These are phyloP conservation scores for Cornus kousa DNA, from an alignment of 148 eudicot species.

Conservation along the genomic window DNA sequence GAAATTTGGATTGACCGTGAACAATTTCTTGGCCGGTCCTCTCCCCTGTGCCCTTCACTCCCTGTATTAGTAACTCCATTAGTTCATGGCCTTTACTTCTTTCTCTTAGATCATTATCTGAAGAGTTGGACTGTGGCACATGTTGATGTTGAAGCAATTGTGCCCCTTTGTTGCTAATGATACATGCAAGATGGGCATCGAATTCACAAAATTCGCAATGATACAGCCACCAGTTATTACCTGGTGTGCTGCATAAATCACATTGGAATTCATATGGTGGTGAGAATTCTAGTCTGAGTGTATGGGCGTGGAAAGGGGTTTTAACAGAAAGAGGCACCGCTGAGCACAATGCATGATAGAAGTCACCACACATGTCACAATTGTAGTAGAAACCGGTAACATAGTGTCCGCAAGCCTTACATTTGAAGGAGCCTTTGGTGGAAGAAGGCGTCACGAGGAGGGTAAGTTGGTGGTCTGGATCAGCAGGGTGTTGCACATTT, in stretches of 20 bases:
- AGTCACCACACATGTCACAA: conserved; percentile 25
- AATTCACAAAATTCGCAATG: conserved; percentile 33
- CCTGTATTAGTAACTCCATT: conserved; percentile 29
- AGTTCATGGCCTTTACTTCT: conserved; percentile 18
- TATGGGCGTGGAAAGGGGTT: conserved; percentile 28
- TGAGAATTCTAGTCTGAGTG: conserved; percentile 24
- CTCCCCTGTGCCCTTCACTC: conserved; percentile 11
- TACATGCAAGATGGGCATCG: conserved; percentile 39
- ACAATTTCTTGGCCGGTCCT: neutral
- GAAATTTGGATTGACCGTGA: neutral
- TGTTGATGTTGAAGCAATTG: conserved; percentile 11
- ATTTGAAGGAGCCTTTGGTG: conserved; percentile 9
- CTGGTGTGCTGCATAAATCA: conserved; percentile 27
- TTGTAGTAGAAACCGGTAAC: conserved; percentile 30
- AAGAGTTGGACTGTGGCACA: neutral
- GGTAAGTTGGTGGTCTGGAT: conserved; percentile 27
- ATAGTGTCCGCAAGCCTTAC: conserved; percentile 26
- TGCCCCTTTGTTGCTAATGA: conserved; percentile 20
- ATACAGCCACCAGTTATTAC: conserved; percentile 36
- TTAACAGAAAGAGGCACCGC: conserved; percentile 35
- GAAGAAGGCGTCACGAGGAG: conserved; percentile 16
- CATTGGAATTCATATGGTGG: conserved; percentile 41
- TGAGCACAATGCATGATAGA: conserved; percentile 32
- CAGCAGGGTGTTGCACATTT: conserved; percentile 30
- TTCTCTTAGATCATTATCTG: neutral